These are phyloP conservation scores for Trypanosomatidae sp. DNA, from an alignment of 208 protist genomes.

Conservation along the genomic window DNA sequence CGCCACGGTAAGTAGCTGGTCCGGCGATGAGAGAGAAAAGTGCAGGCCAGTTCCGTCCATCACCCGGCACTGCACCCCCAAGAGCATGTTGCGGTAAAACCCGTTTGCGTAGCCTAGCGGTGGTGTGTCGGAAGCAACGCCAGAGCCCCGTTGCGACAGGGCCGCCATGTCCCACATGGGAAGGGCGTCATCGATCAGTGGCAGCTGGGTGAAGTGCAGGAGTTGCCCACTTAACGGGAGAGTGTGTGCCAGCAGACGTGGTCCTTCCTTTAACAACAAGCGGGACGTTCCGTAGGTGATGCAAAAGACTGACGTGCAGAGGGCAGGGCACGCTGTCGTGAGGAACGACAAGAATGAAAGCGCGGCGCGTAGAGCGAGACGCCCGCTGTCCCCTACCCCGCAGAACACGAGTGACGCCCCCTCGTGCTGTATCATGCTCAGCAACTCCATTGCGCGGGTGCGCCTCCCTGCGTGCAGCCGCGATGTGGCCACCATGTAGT, in stretches of 20 bases:
- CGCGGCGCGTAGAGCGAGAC: slow-evolving; percentile 33
- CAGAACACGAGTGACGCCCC: slow-evolving; percentile 49
- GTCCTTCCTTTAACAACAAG: slow-evolving; percentile 29
- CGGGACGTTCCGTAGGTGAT: slow-evolving; percentile 54
- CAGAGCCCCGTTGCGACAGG: slow-evolving; percentile 9
- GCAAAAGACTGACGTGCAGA: slow-evolving; percentile 40
- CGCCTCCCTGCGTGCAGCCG: slow-evolving; percentile 14
- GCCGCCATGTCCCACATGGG: neutral
- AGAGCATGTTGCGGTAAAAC: slow-evolving; percentile 25
- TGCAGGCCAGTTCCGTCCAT: neutral
- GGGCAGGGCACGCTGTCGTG: slow-evolving; percentile 11
- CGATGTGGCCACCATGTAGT: slow-evolving; percentile 19
- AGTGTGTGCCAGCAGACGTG: slow-evolving; percentile 32
- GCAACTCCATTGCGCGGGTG: slow-evolving; percentile 21
- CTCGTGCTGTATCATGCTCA: slow-evolving; percentile 28
- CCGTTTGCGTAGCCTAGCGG: slow-evolving; percentile 19
- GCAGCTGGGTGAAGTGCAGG: slow-evolving; percentile 25
- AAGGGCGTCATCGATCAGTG: neutral
- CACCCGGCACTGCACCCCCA: slow-evolving; percentile 9
- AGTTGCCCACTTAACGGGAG: slow-evolving; percentile 49
- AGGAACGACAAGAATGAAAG: slow-evolving; percentile 41
- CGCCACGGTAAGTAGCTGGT: slow-evolving; percentile 5
- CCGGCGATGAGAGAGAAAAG: slow-evolving; percentile 6
- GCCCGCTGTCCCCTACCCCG: slow-evolving; percentile 46
- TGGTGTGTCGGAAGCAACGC: neutral